These are phyloP conservation scores for Eucommia ulmoides DNA, from an alignment of 257 asterid genomes.

Conservation along the genomic window DNA sequence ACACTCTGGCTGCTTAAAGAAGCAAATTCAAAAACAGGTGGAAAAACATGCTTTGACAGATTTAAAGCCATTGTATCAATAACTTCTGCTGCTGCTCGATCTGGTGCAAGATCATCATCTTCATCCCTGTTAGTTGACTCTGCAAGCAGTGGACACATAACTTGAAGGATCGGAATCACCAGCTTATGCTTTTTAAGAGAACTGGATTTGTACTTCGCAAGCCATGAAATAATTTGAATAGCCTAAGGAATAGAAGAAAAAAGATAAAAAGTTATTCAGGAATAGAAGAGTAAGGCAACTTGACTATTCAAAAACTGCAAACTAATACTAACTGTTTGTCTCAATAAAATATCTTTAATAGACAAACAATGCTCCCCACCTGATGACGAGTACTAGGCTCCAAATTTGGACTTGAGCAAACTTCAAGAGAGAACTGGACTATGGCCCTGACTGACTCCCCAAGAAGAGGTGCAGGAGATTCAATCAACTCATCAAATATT, in stretches of 20 bases:
- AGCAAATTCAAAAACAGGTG: slow-evolving; percentile 93
- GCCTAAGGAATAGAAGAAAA: slow-evolving; percentile 41
- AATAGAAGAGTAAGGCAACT: slow-evolving; percentile 9
- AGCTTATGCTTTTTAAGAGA: slow-evolving; percentile 95
- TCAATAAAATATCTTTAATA: too few species aligned
- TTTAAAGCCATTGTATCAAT: slow-evolving; percentile 92
- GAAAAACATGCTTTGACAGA: slow-evolving; percentile 77
- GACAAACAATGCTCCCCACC: too few species aligned
- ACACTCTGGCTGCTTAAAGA: slow-evolving; percentile 71
- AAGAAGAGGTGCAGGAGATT: slow-evolving; percentile 98
- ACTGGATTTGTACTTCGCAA: slow-evolving; percentile 70
- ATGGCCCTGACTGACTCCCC: slow-evolving; percentile 94
- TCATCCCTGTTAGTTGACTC: slow-evolving; percentile 66
- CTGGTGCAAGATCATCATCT: slow-evolving; percentile 94
- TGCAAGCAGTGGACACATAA: slow-evolving; percentile 88
- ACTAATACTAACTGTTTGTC: too few species aligned
- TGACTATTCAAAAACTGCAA: background rate
- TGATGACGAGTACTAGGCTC: background rate
- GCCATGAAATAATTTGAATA: slow-evolving; percentile 98
- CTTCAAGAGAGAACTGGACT: slow-evolving; percentile 83
- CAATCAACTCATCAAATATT: slow-evolving; percentile 96
- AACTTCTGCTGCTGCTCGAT: slow-evolving; percentile 97
- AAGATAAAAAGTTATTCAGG: background rate
- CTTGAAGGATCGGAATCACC: slow-evolving; percentile 87
- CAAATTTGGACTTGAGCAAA: background rate